A percentile compares a stretch with the other conserved stretches of the same genome.
Evolutionary conservation across 2,329 filamentous ascomycete genomes (phyloP).

Genomic region (Coccinonectria pachysandricola): DNA sequence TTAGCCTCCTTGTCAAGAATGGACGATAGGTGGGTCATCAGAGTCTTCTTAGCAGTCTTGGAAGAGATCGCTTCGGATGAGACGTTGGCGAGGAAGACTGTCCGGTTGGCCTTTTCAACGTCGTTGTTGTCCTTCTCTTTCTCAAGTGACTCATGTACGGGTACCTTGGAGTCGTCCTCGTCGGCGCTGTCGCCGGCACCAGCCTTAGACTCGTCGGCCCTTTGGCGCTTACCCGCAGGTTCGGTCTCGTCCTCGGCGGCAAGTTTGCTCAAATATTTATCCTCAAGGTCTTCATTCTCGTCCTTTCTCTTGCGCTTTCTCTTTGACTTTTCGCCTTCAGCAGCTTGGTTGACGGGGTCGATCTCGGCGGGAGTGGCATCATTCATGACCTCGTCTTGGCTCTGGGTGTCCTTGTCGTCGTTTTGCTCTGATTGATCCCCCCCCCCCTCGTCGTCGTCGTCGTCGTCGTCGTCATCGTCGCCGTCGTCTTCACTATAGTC

Average conservation of each 20-base stretch:
- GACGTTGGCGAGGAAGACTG: slow-evolving; percentile 89
- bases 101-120: slow-evolving; percentile 76
- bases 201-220: slow-evolving; percentile 24
- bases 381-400: slow-evolving; percentile 27
- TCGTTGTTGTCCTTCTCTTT: slow-evolving; percentile 48
- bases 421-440: slow-evolving; percentile 17
- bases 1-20: slow-evolving; percentile 48
- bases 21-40: slow-evolving; percentile 68
- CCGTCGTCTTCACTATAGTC: slow-evolving; percentile 24
- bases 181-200: slow-evolving; percentile 31
- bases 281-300: slow-evolving; percentile 60
- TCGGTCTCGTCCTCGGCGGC: slow-evolving; percentile 49
- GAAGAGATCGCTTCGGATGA: slow-evolving; percentile 73
- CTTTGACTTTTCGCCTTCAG: slow-evolving; percentile 28
- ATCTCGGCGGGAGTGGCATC: slow-evolving; percentile 23
- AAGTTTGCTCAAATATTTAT: slow-evolving; percentile 57
- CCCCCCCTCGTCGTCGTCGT: slow-evolving; percentile 17
- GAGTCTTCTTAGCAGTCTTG: slow-evolving; percentile 67
- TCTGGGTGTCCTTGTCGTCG: slow-evolving; percentile 30
- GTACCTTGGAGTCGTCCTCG: slow-evolving; percentile 31
- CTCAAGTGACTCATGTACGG: slow-evolving; percentile 48
- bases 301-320: slow-evolving; percentile 59
- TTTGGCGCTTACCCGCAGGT: slow-evolving; percentile 45
- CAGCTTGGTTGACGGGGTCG: slow-evolving; percentile 24
- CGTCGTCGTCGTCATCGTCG: slow-evolving; percentile 16